Base-by-base conservation (phyloP, 2,329 filamentous ascomycete species). In the Botrytis fabae region DNA sequence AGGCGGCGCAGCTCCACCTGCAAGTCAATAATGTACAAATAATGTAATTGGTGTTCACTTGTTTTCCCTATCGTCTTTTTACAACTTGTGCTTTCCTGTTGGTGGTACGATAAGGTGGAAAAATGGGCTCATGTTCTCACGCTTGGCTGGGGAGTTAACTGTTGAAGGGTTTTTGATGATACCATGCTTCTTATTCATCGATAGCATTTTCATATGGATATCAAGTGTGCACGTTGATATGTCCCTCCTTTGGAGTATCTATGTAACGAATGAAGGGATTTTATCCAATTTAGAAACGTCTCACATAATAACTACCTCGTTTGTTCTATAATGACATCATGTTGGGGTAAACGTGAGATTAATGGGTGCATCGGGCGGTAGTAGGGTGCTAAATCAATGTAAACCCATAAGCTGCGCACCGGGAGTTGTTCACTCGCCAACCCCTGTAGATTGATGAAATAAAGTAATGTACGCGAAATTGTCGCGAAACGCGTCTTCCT, bases 401-500 rank as follows among this genome's bases (percentile, higher is more conserved):
- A 8, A n/a, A 62, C 18, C 32, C 28, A 20, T 25, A 35, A 9
- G 10, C 14, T 48, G 22, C 38, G 16, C 63, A 38, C 63, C 44
- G 22, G 63, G 8, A 65, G 63, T 38, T 28, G 59, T 62, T 71
- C 59, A 20, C 44, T 62, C 59, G 69, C 44, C 59, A 71, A 71
- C 60, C 70, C 63, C 25, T 68, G 46, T 28, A 38, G n/a, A 20
- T 6, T 57, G 25, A 42, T 22, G 16, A 28, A 42, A 28, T 20
- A 42, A 68, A 68, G 65, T 68, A 60, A 35, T 72, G 22, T 72
- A 72, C 70, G 62, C 70, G 62, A 71, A 68, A 54, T 16, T 35
- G 40, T 72, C 70, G 70, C 70, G 62, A 59, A 44, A 60, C 70
- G 70, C 62, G 70, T 72, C 62, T 72, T 66, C 62, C 62, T 32